These are phyloP conservation scores for Hirschfeldia incana DNA, from an alignment of 345 rosid species.

Conservation along the genomic window DNA sequence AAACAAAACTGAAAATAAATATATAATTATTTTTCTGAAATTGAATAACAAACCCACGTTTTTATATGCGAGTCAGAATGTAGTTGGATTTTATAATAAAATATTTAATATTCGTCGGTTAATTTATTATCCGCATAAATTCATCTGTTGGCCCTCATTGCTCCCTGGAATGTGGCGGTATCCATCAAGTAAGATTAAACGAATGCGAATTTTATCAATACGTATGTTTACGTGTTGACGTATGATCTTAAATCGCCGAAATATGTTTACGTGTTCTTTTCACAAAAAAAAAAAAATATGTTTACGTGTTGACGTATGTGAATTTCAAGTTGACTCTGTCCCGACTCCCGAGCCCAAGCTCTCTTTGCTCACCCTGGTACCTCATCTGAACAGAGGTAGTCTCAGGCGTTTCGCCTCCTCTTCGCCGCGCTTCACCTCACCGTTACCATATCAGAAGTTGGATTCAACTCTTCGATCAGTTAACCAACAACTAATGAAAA, in stretches of 20 bases:
- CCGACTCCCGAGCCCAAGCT: background rate
- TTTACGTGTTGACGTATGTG: slow-evolving; percentile 5
- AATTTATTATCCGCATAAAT: slow-evolving; percentile 4
- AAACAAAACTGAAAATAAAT: background rate
- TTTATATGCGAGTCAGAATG: background rate
- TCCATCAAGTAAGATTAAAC: background rate
- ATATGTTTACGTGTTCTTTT: background rate
- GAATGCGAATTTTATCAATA: background rate
- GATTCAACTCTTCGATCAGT: background rate
- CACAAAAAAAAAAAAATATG: background rate
- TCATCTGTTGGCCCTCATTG: background rate
- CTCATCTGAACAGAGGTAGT: background rate
- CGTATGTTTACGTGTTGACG: background rate
- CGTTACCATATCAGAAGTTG: background rate
- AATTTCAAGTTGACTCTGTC: background rate
- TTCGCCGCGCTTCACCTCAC: background rate
- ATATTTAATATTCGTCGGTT: background rate
- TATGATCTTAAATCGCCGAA: slow-evolving; percentile 6
- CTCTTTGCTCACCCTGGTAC: background rate
- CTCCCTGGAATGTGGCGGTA: background rate
- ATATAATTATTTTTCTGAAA: background rate
- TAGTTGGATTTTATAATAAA: background rate
- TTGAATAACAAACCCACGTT: background rate
- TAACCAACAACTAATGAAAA: background rate
- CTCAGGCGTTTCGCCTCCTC: background rate